Base-by-base conservation (phyloP, 2,329 filamentous ascomycete species). In the Fragosphaeria purpurea region DNA sequence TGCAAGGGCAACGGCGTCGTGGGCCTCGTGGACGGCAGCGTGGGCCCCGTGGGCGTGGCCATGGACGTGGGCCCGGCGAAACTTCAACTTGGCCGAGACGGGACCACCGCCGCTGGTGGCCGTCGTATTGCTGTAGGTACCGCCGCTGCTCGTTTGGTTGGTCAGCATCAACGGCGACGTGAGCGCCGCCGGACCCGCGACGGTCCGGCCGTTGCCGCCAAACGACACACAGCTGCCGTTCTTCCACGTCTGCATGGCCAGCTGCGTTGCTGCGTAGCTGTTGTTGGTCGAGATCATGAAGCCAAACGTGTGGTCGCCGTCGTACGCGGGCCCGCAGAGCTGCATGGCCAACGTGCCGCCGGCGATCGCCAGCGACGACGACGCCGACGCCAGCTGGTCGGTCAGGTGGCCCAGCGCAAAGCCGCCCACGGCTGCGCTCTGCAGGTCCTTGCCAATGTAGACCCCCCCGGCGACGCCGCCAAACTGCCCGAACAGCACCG, bases 361-460 rank as follows among this genome's bases (percentile, higher is more conserved):
- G n/a, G 56, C 53, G 46, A 59, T 51, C 37, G 61, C 50, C 46
- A 61, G 50, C 5, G 52, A 53, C 34, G 53, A 52, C 13, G 62
- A 53, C 40, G 53, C 58, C 5, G 52, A 53, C 34, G 53, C 51
- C 13, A 62, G 53, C 40, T 54, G 58, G 41, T 62, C 50, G 44
- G 65, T 47, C 7, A 68, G 60, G 5, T 49, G 50, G 45, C 48
- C 46, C n/a, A 67, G 59, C 31, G 62, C 65, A 11, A 22, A 34
- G 31, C 30, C 6, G n/a, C 31, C 34, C 34, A 60, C 57, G 8
- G 47, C 42, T 12, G 34, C 13, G 49, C 55, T 57, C 30, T 65
- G 43, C 43, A 66, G 53, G 48, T 54, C 60, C 43, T 57, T 59
- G 53, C 67, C 66, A n/a, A 68, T 61, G 50, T 68, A 69, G 42